Percentiles rank a stretch among this genome's conserved stretches.
These are phyloP conservation scores for Fomitopsis betulina DNA, from an alignment of 1,284 basidiomycete genomes.

Conservation along the genomic window DNA sequence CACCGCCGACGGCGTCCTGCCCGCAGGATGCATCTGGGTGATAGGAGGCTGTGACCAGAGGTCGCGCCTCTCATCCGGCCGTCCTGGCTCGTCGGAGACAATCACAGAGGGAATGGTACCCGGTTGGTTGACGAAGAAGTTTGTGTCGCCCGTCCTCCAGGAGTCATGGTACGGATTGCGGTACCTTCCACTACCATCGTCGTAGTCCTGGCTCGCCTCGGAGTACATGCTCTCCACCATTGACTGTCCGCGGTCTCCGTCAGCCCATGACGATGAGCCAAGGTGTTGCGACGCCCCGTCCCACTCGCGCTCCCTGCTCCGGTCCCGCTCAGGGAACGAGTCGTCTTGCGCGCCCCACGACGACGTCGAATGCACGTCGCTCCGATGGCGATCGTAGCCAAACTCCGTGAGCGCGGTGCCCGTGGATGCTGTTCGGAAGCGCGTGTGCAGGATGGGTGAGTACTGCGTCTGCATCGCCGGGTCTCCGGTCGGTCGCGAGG, in stretches of 20 bases:
- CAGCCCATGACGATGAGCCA: not conserved
- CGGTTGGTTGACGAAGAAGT: slow-evolving; percentile 10
- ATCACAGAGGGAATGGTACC: slow-evolving; percentile 41
- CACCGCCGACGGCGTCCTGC: slow-evolving; percentile 12
- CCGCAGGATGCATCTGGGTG: slow-evolving; percentile 1
- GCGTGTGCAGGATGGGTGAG: slow-evolving; percentile 61
- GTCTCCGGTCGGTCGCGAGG: slow-evolving; percentile 12
- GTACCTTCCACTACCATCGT: slow-evolving; percentile 25
- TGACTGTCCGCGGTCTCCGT: slow-evolving; percentile 18
- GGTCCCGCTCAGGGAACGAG: not conserved
- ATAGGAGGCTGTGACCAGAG: slow-evolving; percentile 21
- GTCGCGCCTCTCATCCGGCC: slow-evolving; percentile 23
- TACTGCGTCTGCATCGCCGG: slow-evolving; percentile 26
- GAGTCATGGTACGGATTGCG: slow-evolving; percentile 23
- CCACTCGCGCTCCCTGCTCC: not conserved
- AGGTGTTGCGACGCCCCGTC: not conserved
- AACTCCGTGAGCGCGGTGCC: slow-evolving; percentile 38
- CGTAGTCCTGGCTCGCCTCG: slow-evolving; percentile 29
- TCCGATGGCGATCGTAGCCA: slow-evolving; percentile 21
- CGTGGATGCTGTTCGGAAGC: slow-evolving; percentile 52
- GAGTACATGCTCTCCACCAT: slow-evolving; percentile 28
- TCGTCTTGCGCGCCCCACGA: slow-evolving; percentile 14
- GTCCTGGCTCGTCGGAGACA: slow-evolving; percentile 32
- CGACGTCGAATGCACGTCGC: slow-evolving; percentile 15
- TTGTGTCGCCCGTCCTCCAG: slow-evolving; percentile 1